Conservation (phyloP, 495 filamentous ascomycete species). For the Neurospora tetrasperma region DNA sequence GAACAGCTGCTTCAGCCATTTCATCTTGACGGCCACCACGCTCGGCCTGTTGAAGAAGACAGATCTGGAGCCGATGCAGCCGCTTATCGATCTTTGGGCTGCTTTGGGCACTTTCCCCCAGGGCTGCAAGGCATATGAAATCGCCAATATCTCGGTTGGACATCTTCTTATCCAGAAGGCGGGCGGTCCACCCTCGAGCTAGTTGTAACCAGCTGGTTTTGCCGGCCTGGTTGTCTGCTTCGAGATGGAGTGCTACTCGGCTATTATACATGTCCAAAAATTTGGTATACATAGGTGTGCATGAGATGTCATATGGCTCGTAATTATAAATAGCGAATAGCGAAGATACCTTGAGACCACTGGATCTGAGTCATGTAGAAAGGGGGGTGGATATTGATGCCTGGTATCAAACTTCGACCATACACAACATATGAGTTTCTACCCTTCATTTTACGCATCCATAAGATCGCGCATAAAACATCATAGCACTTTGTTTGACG, state of each 20-base stretch:
- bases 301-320: background rate
- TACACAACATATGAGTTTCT: background rate
- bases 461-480: background rate
- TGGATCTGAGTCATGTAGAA: background rate
- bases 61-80: slow-evolving; percentile 90
- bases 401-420: background rate
- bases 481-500: background rate
- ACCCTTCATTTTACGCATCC: background rate
- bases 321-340: background rate
- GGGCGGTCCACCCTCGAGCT: slow-evolving; percentile 17
- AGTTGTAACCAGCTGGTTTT: background rate
- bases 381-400: background rate
- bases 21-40: slow-evolving; percentile 77
- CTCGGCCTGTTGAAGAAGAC: slow-evolving; percentile 73
- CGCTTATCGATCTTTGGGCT: slow-evolving; percentile 80
- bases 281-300: background rate
- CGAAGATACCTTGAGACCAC: background rate
- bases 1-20: slow-evolving; percentile 94
- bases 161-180: slow-evolving; percentile 36
- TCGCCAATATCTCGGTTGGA: slow-evolving; percentile 39
- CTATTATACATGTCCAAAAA: background rate
- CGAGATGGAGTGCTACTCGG: background rate
- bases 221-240: background rate
- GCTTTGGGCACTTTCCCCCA: slow-evolving; percentile 71
- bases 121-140: slow-evolving; percentile 50